These are phyloP conservation scores for Cercospora sp. DNA, from an alignment of 2,329 filamentous ascomycete genomes.

Conservation along the genomic window DNA sequence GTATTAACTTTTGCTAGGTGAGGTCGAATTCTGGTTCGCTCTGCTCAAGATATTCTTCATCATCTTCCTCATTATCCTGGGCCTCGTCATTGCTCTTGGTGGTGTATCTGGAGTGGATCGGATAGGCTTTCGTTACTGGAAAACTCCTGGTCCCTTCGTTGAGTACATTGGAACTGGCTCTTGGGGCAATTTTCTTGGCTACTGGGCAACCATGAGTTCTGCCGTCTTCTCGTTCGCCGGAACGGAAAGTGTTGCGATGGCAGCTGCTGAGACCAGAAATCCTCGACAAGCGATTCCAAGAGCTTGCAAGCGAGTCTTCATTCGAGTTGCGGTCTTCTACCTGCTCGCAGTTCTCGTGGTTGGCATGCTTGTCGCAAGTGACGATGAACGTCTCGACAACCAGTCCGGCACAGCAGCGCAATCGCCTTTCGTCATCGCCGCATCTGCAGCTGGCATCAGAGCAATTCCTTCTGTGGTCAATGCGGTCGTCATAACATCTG, in stretches of 20 bases:
- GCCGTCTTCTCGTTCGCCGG: conserved; percentile 31
- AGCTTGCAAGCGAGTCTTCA: conserved; percentile 30
- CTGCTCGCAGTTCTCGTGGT: conserved; percentile 42
- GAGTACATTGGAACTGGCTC: conserved; percentile 40
- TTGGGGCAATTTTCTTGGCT: conserved; percentile 46
- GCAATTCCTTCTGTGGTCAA: conserved; percentile 67
- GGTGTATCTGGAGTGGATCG: conserved; percentile 43
- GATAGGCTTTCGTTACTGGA: conserved; percentile 50
- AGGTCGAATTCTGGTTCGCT: conserved; percentile 51
- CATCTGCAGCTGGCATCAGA: conserved; percentile 59
- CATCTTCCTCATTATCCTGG: conserved; percentile 47
- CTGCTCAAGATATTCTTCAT: conserved; percentile 49
- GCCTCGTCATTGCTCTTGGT: conserved; percentile 47
- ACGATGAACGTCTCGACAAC: conserved; percentile 39
- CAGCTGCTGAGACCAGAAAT: conserved; percentile 31
- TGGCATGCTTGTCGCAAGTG: conserved; percentile 43
- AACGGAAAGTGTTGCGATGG: conserved; percentile 31
- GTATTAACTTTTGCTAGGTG: conserved; percentile 21
- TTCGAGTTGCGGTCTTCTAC: conserved; percentile 41
- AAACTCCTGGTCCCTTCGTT: conserved; percentile 46
- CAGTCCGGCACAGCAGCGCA: conserved; percentile 41
- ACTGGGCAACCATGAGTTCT: conserved; percentile 36
- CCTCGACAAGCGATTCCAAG: conserved; percentile 30
- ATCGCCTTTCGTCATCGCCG: conserved; percentile 60
- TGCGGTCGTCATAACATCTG: conserved; percentile 65